A percentile compares a stretch with the other conserved stretches of the same genome.
Conservation (phyloP, 306 rosid species). For the Hippophae tibetana region DNA sequence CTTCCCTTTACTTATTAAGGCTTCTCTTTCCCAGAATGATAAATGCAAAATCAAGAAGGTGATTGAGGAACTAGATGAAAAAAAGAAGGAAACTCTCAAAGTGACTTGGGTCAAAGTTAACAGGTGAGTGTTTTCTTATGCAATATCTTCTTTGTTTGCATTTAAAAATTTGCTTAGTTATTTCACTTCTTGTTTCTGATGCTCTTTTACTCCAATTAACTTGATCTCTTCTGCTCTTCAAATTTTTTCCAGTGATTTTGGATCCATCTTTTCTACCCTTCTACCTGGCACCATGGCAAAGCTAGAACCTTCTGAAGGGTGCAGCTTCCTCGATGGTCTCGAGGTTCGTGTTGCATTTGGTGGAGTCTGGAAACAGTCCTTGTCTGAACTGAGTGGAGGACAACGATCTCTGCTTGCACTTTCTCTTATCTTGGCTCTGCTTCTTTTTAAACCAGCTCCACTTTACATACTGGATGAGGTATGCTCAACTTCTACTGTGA, state of each 20-base stretch:
- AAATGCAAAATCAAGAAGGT: constrained; percentile 92
- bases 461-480: constrained; percentile 96
- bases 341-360: constrained; percentile 99
- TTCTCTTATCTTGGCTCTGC: constrained; percentile 84
- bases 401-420: constrained; percentile 97
- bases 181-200: constrained; percentile 3
- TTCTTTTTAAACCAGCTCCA: constrained; percentile 97
- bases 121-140: constrained; percentile 32
- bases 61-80: constrained; percentile 96
- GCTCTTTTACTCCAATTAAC: constrained; percentile 9
- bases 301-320: constrained; percentile 92
- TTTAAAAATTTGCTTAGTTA: background rate
- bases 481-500: constrained; percentile 14
- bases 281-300: constrained; percentile 93
- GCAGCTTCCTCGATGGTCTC: constrained; percentile 89
- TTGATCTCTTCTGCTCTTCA: constrained; percentile 8
- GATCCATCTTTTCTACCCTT: constrained; percentile 89
- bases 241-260: constrained; percentile 61
- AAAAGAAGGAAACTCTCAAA: constrained; percentile 86
- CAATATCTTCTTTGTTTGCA: background rate
- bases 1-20: constrained; percentile 25
- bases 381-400: constrained; percentile 96
- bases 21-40: constrained; percentile 53
- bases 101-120: constrained; percentile 95
- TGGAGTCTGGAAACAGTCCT: constrained; percentile 92